These are phyloP conservation scores for Macrotyloma uniflorum DNA, from an alignment of 306 rosid genomes.

Conservation along the genomic window DNA sequence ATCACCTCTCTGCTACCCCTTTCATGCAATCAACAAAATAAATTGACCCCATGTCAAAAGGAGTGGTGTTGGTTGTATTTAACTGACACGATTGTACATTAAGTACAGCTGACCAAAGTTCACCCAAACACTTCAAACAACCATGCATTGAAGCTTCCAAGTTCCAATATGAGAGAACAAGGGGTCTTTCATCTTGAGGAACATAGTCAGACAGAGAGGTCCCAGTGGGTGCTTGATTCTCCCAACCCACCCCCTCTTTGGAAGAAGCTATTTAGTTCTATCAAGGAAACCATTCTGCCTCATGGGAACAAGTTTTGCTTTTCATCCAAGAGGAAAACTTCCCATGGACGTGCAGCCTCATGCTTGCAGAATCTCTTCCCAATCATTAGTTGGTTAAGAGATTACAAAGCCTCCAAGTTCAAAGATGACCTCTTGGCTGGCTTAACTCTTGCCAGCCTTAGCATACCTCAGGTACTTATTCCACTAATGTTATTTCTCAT, in stretches of 20 bases:
- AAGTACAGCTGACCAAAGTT: slow-evolving; percentile 35
- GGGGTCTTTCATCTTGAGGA: slow-evolving; percentile 37
- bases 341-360: slow-evolving; percentile 20
- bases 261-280: slow-evolving; percentile 39
- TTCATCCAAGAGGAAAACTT: slow-evolving; percentile 28
- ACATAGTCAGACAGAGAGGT: slow-evolving; percentile 38
- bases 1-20: not conserved
- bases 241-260: slow-evolving; percentile 64
- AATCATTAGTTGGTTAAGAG: slow-evolving; percentile 63
- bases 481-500: not conserved
- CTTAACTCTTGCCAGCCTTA: slow-evolving; percentile 81
- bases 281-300: slow-evolving; percentile 50
- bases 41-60: not conserved
- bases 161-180: slow-evolving; percentile 44
- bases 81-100: slow-evolving; percentile 24
- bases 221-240: slow-evolving; percentile 60
- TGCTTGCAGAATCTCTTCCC: slow-evolving; percentile 60
- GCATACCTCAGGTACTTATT: slow-evolving; percentile 75
- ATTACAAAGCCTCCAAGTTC: slow-evolving; percentile 63
- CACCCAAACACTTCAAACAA: slow-evolving; percentile 57
- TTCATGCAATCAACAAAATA: slow-evolving; percentile 16
- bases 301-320: slow-evolving; percentile 43
- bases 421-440: slow-evolving; percentile 74
- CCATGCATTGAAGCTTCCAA: slow-evolving; percentile 45
- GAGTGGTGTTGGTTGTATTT: not conserved